phyloP scores from a whole-genome alignment of 345 rosid species.

The Melaleuca quinquenervia region DNA sequence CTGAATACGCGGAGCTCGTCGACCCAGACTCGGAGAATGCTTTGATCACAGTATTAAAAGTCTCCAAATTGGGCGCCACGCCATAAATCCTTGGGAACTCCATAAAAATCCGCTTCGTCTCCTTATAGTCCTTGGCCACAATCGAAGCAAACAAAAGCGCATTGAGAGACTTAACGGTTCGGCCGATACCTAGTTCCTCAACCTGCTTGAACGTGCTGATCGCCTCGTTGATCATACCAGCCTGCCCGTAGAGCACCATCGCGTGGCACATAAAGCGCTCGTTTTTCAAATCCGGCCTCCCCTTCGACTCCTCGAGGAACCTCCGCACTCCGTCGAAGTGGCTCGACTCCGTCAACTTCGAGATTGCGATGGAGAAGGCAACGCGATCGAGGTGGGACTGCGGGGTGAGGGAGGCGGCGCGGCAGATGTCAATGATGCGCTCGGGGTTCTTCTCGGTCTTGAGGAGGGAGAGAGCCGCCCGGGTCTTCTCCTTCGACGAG shows the following conservation, averaged over 20 bases:
- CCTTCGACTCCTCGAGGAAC: constrained; percentile 48
- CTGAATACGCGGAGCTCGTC: constrained; percentile 48
- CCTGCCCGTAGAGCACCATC: constrained; percentile 67
- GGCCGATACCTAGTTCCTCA: constrained; percentile 22
- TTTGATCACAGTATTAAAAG: constrained; percentile 51
- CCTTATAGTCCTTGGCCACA: constrained; percentile 42
- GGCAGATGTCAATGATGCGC: constrained; percentile 76
- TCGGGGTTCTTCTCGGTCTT: constrained; percentile 59
- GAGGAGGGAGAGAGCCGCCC: constrained; percentile 61
- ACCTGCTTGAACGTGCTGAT: constrained; percentile 37
- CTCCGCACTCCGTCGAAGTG: constrained; percentile 30
- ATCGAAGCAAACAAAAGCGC: constrained; percentile 56
- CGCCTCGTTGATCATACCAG: constrained; percentile 63
- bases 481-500: constrained; percentile 42
- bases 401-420: constrained; percentile 63
- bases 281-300: constrained; percentile 50
- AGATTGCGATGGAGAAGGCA: constrained; percentile 60
- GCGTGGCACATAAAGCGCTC: constrained; percentile 57
- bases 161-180: constrained; percentile 49
- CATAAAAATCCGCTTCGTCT: constrained; percentile 49
- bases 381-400: constrained; percentile 45
- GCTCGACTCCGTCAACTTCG: constrained; percentile 37
- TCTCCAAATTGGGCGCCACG: constrained; percentile 53
- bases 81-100: constrained; percentile 45
- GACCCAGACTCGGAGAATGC: constrained; percentile 61